Evolutionary conservation across 2,329 filamentous ascomycete genomes (phyloP).

Genomic region (Hortaea werneckii): DNA sequence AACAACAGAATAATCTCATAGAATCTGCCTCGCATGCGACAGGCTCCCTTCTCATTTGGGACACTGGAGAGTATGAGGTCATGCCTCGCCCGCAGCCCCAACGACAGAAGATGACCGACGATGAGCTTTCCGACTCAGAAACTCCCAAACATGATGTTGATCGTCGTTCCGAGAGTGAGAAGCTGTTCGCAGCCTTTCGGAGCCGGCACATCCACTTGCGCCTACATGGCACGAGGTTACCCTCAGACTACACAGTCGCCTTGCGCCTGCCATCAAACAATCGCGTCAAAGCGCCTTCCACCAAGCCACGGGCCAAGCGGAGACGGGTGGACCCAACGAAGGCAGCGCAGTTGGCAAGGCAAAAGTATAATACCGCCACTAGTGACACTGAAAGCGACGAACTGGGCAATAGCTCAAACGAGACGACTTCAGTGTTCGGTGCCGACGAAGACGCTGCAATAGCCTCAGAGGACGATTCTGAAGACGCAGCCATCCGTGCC

Average conservation of each 20-base stretch:
- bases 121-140: constrained; percentile 23
- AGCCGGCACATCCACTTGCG: constrained; percentile 30
- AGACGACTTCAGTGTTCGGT: background rate
- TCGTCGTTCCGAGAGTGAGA: constrained; percentile 23
- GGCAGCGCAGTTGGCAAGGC: constrained; percentile 2
- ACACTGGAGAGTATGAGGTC: constrained; percentile 35
- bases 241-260: constrained; percentile 30
- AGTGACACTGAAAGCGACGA: constrained; percentile 12
- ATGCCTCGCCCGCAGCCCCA: constrained; percentile 16
- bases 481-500: constrained; percentile 32
- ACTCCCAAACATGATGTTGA: background rate
- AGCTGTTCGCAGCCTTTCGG: constrained; percentile 30
- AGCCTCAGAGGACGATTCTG: constrained; percentile 14
- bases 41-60: constrained; percentile 37
- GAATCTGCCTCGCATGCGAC: constrained; percentile 34
- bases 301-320: constrained; percentile 19
- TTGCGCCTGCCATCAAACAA: constrained; percentile 30
- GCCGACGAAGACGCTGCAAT: constrained; percentile 14
- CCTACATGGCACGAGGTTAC: constrained; percentile 31
- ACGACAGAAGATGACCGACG: constrained; percentile 20
- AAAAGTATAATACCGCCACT: constrained; percentile 5
- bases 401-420: background rate
- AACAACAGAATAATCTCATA: constrained; percentile 33
- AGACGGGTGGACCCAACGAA: constrained; percentile 14
- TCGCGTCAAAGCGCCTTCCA: constrained; percentile 17